phyloP scores from a whole-genome alignment of 805 yeast genomes.

The Teunomyces atbi region DNA sequence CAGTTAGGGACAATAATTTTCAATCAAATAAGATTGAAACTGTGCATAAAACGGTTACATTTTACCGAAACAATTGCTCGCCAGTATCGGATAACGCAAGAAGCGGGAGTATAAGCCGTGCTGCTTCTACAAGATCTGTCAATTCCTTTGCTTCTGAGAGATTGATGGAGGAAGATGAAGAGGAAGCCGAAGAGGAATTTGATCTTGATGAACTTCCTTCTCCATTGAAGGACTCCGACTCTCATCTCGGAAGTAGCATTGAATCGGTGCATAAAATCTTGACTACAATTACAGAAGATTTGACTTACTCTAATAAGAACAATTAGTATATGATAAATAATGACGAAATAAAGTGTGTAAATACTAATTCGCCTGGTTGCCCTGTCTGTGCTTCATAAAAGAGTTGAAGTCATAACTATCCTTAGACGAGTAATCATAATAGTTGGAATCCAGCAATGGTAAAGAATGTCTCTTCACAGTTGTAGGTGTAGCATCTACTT shows the following conservation, averaged over 20 bases:
- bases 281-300: conserved; percentile 1
- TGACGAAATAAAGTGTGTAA: neutral
- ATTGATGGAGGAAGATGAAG: conserved; percentile 18
- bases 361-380: neutral
- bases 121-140: conserved; percentile 28
- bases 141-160: conserved; percentile 26
- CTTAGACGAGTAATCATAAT: conserved; percentile 33
- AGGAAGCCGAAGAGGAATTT: neutral
- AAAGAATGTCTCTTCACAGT: conserved; percentile 9
- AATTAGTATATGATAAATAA: neutral
- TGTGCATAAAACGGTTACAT: conserved; percentile 40
- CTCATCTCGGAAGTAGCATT: neutral
- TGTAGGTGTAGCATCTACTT: neutral
- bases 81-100: conserved; percentile 14
- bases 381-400: conserved; percentile 28
- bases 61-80: conserved; percentile 29
- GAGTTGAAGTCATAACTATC: conserved; percentile 38
- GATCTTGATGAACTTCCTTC: neutral
- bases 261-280: conserved; percentile 2
- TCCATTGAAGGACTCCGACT: neutral
- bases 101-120: conserved; percentile 25
- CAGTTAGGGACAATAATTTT: conserved; percentile 19
- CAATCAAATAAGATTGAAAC: conserved; percentile 37
- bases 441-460: conserved; percentile 19
- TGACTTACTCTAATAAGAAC: neutral